These are phyloP conservation scores for Populus hybrid DNA, from an alignment of 441 rosid species.

Conservation along the genomic window DNA sequence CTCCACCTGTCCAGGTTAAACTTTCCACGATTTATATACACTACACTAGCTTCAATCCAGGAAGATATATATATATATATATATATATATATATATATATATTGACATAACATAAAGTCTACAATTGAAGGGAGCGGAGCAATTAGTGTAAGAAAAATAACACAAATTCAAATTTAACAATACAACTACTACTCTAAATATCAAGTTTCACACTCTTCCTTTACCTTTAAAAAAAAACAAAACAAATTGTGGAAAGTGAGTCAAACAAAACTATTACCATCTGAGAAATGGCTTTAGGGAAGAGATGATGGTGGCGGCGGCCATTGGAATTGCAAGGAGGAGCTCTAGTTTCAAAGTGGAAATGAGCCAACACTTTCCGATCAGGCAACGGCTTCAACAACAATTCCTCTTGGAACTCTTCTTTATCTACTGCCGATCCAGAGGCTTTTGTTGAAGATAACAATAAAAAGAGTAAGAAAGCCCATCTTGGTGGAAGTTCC, in stretches of 20 bases:
- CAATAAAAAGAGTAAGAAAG: constrained; percentile 10
- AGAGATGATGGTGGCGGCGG: constrained; percentile 73
- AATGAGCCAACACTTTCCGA: constrained; percentile 79
- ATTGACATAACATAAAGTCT: not conserved
- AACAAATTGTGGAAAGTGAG: not conserved
- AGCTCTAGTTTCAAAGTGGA: constrained; percentile 70
- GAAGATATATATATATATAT: too few relatives aligned
- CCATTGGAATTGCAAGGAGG: constrained; percentile 68
- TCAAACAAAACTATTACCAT: constrained; percentile 42
- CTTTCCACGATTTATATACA: not conserved
- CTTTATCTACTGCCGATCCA: constrained; percentile 38
- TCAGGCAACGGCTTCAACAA: constrained; percentile 86
- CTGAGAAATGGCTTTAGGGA: constrained; percentile 93
- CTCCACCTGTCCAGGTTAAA: constrained; percentile 52
- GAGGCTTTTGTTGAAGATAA: constrained; percentile 16
- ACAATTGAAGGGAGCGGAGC: too few relatives aligned
- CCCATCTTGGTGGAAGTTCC: constrained; percentile 26
- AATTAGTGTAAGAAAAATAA: not conserved
- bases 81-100: not conserved
- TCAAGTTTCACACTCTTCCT: not conserved
- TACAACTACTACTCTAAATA: not conserved
- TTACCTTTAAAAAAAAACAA: not conserved
- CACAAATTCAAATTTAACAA: not conserved
- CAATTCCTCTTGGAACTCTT: constrained; percentile 74
- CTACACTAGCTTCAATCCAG: not conserved